These are phyloP conservation scores for Suillus subaureus DNA, from an alignment of 768 basidiomycete species.

Conservation along the genomic window DNA sequence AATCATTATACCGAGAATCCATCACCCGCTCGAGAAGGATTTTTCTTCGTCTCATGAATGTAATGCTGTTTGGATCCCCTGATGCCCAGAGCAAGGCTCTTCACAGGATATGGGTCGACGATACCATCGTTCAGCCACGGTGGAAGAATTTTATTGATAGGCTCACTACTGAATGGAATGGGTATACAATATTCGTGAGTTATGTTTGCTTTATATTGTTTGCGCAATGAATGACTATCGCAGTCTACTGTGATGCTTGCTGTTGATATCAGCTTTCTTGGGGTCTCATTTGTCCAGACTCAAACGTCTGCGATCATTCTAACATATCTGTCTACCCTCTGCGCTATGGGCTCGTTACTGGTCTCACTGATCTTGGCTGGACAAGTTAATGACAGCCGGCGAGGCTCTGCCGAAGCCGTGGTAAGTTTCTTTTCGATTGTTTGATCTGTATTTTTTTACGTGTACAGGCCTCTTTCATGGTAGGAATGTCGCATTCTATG, in stretches of 20 bases:
- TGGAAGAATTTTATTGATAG: conserved; percentile 45
- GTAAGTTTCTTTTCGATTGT: conserved; percentile 31
- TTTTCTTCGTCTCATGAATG: conserved; percentile 16
- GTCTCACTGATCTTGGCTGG: conserved; percentile 38
- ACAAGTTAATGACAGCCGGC: conserved; percentile 33
- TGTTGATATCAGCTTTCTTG: conserved; percentile 54
- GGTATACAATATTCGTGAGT: conserved; percentile 50
- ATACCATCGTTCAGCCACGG: conserved; percentile 35
- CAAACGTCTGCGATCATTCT: conserved; percentile 18
- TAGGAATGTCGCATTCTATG: neutral
- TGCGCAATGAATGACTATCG: neutral
- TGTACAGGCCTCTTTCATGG: conserved; percentile 16
- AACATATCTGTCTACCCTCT: conserved; percentile 41
- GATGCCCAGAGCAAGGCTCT: conserved; percentile 43
- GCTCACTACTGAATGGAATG: conserved; percentile 48
- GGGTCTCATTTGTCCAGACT: conserved; percentile 43
- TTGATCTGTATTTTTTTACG: conserved; percentile 1
- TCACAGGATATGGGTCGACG: conserved; percentile 48
- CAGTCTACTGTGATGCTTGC: conserved; percentile 53
- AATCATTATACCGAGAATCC: conserved; percentile 24
- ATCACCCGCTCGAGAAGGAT: conserved; percentile 2
- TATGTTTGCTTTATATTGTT: neutral
- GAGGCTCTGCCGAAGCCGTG: conserved; percentile 25
- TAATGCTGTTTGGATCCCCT: conserved; percentile 47
- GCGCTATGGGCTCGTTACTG: conserved; percentile 36